Conservation (phyloP, 371 early-diverging fungal genomes). For the Conidiobolus incongruus region DNA sequence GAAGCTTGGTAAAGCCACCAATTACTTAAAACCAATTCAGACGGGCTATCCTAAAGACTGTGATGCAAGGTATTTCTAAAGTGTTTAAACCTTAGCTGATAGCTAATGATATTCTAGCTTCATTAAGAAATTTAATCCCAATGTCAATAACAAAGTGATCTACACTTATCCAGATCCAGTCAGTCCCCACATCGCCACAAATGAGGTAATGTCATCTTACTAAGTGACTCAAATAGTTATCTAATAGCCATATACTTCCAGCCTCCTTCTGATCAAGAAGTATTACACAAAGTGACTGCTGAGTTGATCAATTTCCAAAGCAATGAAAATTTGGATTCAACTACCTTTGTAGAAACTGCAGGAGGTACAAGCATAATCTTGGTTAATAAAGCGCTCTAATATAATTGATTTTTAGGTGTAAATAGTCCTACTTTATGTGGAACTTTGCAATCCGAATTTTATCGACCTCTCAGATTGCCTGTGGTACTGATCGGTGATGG, state of each 20-base stretch:
- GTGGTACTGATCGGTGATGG: conserved; percentile 52
- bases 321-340: neutral
- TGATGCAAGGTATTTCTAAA: conserved; percentile 31
- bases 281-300: neutral
- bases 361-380: conserved; percentile 18
- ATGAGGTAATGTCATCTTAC: neutral
- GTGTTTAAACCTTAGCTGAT: neutral
- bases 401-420: conserved; percentile 19
- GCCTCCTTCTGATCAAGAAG: conserved; percentile 4
- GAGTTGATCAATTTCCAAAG: neutral
- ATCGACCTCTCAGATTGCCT: conserved; percentile 44
- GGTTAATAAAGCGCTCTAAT: conserved; percentile 1
- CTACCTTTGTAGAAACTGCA: conserved; percentile 27
- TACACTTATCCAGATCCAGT: conserved; percentile 52
- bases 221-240: neutral
- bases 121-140: conserved; percentile 22
- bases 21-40: conserved; percentile 62
- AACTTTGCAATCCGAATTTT: conserved; percentile 38
- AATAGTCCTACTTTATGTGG: conserved; percentile 60
- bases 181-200: conserved; percentile 48
- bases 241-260: neutral
- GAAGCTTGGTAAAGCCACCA: conserved; percentile 4
- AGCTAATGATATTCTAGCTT: conserved; percentile 15
- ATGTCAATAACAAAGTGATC: conserved; percentile 20
- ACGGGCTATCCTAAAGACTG: conserved; percentile 63